These are phyloP conservation scores for Otatea glauca DNA, from an alignment of 176 grass and related monocot species.

Conservation along the genomic window DNA sequence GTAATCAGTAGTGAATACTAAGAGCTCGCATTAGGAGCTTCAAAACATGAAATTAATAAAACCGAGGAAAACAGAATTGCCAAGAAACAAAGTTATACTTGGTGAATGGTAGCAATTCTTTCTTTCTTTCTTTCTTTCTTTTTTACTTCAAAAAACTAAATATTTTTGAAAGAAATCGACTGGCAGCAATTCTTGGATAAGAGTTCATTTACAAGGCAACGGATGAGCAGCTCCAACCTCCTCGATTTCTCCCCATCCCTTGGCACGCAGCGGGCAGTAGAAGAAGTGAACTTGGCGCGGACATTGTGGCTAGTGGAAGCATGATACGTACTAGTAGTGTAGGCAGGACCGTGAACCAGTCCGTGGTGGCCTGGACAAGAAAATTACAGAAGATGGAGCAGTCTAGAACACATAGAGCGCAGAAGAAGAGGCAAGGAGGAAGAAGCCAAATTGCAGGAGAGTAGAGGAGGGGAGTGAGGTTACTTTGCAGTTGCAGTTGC, in stretches of 20 bases:
- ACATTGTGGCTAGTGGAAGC: conserved; percentile 30
- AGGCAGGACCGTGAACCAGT: background rate
- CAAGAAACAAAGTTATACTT: background rate
- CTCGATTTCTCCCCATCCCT: conserved; percentile 7
- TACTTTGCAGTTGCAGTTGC: conserved; percentile 31
- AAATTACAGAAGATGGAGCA: background rate
- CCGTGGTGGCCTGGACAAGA: conserved; percentile 4
- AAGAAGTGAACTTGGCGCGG: conserved; percentile 30
- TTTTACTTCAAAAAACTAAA: background rate
- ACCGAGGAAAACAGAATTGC: background rate
- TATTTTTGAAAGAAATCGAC: background rate
- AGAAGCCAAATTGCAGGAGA: background rate
- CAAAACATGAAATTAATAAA: background rate
- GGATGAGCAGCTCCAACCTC: conserved; percentile 35
- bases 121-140: no score
- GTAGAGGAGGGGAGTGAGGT: background rate
- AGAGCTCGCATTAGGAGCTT: background rate
- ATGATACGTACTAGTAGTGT: background rate
- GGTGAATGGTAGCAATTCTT: background rate
- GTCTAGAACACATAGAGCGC: background rate
- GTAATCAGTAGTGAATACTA: no score
- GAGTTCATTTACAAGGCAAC: background rate
- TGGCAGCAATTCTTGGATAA: background rate
- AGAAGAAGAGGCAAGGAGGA: background rate
- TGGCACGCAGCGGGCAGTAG: background rate